Conservation (phyloP, 2,329 filamentous ascomycete species). For the Colletotrichum incanum region DNA sequence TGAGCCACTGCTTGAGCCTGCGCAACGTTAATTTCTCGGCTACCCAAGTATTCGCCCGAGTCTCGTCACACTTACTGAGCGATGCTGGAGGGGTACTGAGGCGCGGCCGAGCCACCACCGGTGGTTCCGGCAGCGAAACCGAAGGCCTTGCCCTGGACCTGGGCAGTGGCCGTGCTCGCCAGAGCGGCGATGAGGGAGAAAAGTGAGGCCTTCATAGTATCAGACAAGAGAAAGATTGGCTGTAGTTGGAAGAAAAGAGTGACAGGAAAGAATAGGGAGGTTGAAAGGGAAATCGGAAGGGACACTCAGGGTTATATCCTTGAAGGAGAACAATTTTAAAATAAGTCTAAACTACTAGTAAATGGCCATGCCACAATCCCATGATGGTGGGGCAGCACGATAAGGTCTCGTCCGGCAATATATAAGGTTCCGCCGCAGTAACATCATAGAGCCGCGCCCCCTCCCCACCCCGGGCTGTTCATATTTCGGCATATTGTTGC, state of each 20-base stretch:
- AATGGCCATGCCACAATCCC: background rate
- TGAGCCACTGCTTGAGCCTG: conserved; percentile 52
- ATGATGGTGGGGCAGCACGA: conserved; percentile 17
- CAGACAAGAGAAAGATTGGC: background rate
- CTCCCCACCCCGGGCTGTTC: background rate
- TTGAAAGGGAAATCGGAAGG: too few relatives aligned
- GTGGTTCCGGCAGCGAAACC: conserved; percentile 61
- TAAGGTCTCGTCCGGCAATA: conserved; percentile 3
- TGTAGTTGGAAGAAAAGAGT: background rate
- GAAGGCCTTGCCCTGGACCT: conserved; percentile 50
- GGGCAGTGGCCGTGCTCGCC: conserved; percentile 45
- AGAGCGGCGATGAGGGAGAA: conserved; percentile 45
- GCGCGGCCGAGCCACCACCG: conserved; percentile 65
- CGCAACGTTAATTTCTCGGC: background rate
- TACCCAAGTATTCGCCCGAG: background rate
- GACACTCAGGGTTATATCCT: background rate
- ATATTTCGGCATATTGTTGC: background rate
- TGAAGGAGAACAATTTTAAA: conserved; percentile 5
- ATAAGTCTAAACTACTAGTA: conserved; percentile 5
- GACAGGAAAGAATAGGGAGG: background rate
- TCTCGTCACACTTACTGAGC: conserved; percentile 19
- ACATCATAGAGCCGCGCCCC: too few relatives aligned
- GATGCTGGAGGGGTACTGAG: conserved; percentile 54
- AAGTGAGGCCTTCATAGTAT: conserved; percentile 27
- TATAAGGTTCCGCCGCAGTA: background rate